phyloP scores from a whole-genome alignment of 2,329 filamentous ascomycete species.

The Cladosporium sp. region DNA sequence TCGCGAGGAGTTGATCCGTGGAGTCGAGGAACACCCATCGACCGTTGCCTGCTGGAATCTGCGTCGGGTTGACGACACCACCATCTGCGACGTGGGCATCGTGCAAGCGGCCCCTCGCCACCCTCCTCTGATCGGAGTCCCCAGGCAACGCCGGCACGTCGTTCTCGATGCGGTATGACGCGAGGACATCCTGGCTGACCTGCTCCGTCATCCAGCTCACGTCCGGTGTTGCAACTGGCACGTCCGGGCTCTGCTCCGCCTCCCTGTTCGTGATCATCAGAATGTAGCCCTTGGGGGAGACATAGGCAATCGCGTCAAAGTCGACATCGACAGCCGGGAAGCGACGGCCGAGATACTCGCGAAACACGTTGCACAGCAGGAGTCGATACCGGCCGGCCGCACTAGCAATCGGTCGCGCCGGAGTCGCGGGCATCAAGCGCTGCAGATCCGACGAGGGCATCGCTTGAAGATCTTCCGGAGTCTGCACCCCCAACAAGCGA shows the following conservation, averaged over 20 bases:
- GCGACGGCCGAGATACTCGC: background rate
- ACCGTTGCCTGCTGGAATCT: slow-evolving; percentile 1
- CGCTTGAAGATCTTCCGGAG: background rate
- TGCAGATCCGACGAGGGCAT: background rate
- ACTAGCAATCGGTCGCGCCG: background rate
- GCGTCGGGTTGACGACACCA: background rate
- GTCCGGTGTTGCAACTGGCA: background rate
- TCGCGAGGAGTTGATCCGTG: slow-evolving; percentile 3
- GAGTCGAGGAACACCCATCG: slow-evolving; percentile 3
- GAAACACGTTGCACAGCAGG: background rate
- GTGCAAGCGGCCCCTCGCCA: background rate
- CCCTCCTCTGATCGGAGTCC: background rate
- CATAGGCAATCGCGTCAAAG: background rate
- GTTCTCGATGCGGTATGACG: background rate
- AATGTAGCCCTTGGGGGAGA: background rate
- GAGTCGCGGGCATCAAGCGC: background rate
- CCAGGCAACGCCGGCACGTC: background rate
- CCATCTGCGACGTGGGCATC: background rate
- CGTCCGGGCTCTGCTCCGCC: background rate
- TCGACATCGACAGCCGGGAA: background rate
- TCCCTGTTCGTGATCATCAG: background rate
- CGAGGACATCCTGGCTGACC: background rate
- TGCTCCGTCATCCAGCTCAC: background rate
- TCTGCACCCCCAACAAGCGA: background rate
- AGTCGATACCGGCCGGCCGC: background rate